Evolutionary conservation across 2,329 filamentous ascomycete genomes (phyloP), one percentile per base, ranked within the genome.

Genomic region (Amylocarpus encephaloides): DNA sequence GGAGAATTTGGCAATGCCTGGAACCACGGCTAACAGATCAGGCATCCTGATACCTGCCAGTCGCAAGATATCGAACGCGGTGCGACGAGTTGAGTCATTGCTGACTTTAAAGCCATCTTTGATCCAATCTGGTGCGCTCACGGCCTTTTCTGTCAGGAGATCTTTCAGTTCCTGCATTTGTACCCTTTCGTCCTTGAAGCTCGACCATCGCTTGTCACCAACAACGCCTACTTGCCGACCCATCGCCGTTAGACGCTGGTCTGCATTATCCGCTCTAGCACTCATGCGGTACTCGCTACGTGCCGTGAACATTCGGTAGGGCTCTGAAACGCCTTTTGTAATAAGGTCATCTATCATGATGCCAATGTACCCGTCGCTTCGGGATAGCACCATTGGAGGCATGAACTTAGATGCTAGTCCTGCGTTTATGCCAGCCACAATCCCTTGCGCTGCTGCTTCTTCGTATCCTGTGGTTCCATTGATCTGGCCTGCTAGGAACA

Each of bases 391-490:
- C 53, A 94, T 75, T 0, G 82, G 77, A 1, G 74, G 67, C 51
- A 85, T 80, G 1, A 79, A 78, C 53, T 80, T 77, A 0, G 91
- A 81, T 1, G 83, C 78, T n/a, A 93, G 78, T 2, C 92, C 93
- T 1, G 93, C 93, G 64, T 98, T 98, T 62, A 92, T 91, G 30
- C 93, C 93, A 0, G 93, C 93, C 12, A 98, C 73, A 42, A 98
- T 77, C 9, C 93, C 93, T 68, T 98, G 93, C 0, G 88, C 92
- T 0, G 93, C 90, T 9, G 93, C 93, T 73, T 98, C 93, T 71
- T 98, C 93, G 66, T 98, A 98, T 3, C 93, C 93, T 0, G 93
- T 98, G 0, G 93, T 98, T 41, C 93, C 93, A 67, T 98, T 98
- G 68, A 98, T 96, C 67, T 98, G 93, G 3, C 93, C 93, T 0